phyloP scores from a whole-genome alignment of 225 moss, liverwort and hornwort species.

The Physcomitrium patens region DNA sequence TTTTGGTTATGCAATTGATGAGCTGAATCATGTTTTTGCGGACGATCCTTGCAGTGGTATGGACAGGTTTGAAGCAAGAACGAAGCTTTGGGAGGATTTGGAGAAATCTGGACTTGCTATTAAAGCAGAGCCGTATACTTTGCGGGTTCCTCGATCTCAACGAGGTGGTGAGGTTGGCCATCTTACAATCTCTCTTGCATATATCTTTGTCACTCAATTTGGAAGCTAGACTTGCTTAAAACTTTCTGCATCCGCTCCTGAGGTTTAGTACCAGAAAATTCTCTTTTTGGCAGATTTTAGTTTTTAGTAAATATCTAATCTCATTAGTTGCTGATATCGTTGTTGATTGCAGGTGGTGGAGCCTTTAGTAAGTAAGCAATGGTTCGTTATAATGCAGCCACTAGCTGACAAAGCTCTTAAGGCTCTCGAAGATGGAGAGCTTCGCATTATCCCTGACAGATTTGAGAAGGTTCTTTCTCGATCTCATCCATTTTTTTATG shows the following conservation, averaged over 20 bases:
- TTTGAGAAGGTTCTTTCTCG: constrained; percentile 77
- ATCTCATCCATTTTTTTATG: constrained; percentile 15
- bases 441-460: constrained; percentile 83
- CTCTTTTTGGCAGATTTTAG: constrained; percentile 4
- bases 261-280: background rate
- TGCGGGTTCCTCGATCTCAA: constrained; percentile 93
- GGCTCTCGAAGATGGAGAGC: constrained; percentile 69
- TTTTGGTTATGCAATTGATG: background rate
- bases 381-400: constrained; percentile 87
- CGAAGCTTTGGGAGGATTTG: constrained; percentile 81
- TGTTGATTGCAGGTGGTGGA: constrained; percentile 70
- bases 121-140: constrained; percentile 73
- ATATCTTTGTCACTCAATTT: background rate
- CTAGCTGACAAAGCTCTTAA: constrained; percentile 77
- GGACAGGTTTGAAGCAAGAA: constrained; percentile 84
- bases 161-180: constrained; percentile 91
- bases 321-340: constrained; percentile 7
- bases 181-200: background rate
- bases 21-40: constrained; percentile 23
- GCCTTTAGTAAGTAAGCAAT: constrained; percentile 92
- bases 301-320: background rate
- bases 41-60: constrained; percentile 63
- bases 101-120: constrained; percentile 72
- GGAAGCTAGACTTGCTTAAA: background rate
- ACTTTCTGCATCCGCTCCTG: background rate